Evolutionary conservation across 257 asterid species (phyloP), one percentile per base, ranked within the genome.

Genomic region (Leonotis leonurus): DNA sequence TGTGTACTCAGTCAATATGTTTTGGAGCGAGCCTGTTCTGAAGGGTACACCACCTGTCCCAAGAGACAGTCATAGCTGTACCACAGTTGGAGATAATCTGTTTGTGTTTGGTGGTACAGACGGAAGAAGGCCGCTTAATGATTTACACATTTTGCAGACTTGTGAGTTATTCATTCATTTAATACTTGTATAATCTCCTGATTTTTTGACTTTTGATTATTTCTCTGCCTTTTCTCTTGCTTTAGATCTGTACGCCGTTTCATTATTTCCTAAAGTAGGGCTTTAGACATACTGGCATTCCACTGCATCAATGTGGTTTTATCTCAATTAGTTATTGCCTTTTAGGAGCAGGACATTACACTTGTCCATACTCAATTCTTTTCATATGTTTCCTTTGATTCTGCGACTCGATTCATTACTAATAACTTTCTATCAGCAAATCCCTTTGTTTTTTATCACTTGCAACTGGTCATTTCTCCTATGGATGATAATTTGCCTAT

Each of bases 21-120:
- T 74, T 36, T 93, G 99, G 99, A 85, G 81, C 14, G 92, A 82
- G 82, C 94, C 87, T 17, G 63, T 35, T 52, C 62, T 78, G 71
- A 82, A 73, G 59, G 99, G 97, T 25, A 56, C 70, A 58, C 81
- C 82, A 69, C 99, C 96, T 18, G 55, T 54, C 41, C 95, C 99
- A 3, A 84, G 99, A 83, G 95, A 89, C 79, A 89, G 96, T 70
- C 99, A 93, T 75, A 89, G 90, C 75, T 89, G 94, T 73, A 93
- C 96, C 36, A 67, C 94, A 35, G 87, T 93, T 36, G 99, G 97
- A 44, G 94, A 93, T 68, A 81, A 66, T 73, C 83, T 93, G 49
- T 85, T 83, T 60, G 82, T 93, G 35, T 93, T 85, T 68, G 97
- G 99, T 39, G 99, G 99, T 61, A 93, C 97, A 12, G 95, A 87